Base-by-base conservation (phyloP, 208 protist species). In the Leishmania mexicana region DNA sequence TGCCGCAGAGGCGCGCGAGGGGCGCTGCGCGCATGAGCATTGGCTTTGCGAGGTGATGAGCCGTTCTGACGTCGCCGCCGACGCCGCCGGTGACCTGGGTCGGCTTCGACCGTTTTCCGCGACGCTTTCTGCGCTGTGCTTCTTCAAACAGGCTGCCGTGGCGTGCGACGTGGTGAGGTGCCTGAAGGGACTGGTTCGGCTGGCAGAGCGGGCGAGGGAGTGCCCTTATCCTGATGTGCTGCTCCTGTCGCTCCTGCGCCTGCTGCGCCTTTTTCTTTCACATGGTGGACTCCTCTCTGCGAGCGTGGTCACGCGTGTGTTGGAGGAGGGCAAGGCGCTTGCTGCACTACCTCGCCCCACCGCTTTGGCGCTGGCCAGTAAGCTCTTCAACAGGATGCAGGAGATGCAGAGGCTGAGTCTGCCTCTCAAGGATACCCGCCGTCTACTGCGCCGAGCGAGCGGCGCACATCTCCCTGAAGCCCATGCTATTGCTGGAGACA, bases 21-120 rank as follows among this genome's bases (percentile, higher is more conserved):
- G 85, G n/a, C 84, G 83, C 38, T 87, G 87, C 84, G 83, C 92
- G 28, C 87, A 95, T 40, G 87, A 92, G 79, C 88, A 93, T 71
- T 94, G 89, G 92, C 21, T 89, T 24, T 74, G 79, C 38, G 10
- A 54, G 1, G 65, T 40, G 28, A 60, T 83, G 40, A 79, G 83
- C 47, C 64, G 77, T 24, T 28, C 60, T 2, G 62, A 67, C 5
- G 8, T 64, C 40, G 11, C 58, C 2, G 42, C 35, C 11, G 45
- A n/a, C 24, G 75, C 35, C n/a, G 58, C 49, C 6, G 35, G 47
- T 67, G 2, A 31, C 1, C 42, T 82, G 4, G 57, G 78, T n/a
- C 42, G 71, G 13, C 78, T 88, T 75, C 80, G 73, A 38, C 79
- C 76, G 2, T 75, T 40, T n/a, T 88, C 81, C 45, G 6, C 57